Conservation (phyloP, 2,329 filamentous ascomycete genomes). For the Botrytis medusae region DNA sequence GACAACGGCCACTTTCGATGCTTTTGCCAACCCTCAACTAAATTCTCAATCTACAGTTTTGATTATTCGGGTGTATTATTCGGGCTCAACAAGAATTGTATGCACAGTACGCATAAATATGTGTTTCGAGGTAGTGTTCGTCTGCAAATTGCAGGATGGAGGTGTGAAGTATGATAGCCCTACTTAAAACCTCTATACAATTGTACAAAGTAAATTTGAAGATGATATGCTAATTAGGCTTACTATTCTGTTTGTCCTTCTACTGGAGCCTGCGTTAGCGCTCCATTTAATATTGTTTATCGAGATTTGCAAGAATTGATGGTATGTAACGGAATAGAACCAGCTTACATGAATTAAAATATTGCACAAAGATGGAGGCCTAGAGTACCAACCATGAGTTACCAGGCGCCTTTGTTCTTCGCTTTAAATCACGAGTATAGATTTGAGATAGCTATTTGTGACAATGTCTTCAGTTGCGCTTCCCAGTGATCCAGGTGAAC, state of each 20-base stretch:
- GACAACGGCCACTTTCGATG: neutral
- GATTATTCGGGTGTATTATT: neutral
- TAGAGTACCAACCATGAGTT: too few relatives aligned
- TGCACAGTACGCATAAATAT: neutral
- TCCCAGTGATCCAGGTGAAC: neutral
- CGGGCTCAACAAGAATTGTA: neutral
- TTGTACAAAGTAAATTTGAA: too few relatives aligned
- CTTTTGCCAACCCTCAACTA: neutral
- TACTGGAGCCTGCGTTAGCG: neutral
- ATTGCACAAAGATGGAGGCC: neutral
- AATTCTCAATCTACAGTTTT: neutral
- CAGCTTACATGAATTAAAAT: neutral
- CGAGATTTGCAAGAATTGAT: neutral
- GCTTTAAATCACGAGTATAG: neutral
- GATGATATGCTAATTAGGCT: neutral
- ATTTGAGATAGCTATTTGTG: neutral
- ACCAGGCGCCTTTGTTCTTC: too few relatives aligned
- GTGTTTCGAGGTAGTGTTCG: neutral
- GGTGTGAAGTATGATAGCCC: neutral
- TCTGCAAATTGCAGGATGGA: neutral
- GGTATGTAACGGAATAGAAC: neutral
- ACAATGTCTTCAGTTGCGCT: neutral
- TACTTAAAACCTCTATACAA: neutral
- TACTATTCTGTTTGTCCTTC: fast-evolving
- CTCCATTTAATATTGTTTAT: neutral